Percentiles rank a stretch among this genome's conserved stretches.
These are phyloP conservation scores for sorghum (Sorghum bicolor) DNA, from an alignment of 176 grass and related monocot genomes.

Conservation along the genomic window Sorghum_bicolor_NCBIv3 NC_012873.2:52340501-52341000, in stretches of 20 bases:
- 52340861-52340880: neutral
- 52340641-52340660: slow-evolving; percentile 13
- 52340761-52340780: neutral
- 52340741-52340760: neutral
- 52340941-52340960: neutral
- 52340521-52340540: slow-evolving; percentile 13
- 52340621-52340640: neutral
- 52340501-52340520: slow-evolving; percentile 29
- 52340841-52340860: neutral
- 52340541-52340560: slow-evolving; percentile 25
- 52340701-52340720: neutral
- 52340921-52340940: neutral
- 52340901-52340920: neutral
- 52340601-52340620: slow-evolving; percentile 3
- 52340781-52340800: neutral
- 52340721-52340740: neutral
- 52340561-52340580: slow-evolving; percentile 1
- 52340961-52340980: neutral
- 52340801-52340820: neutral
- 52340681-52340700: neutral
- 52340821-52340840: neutral
- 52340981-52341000: neutral
- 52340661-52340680: neutral
- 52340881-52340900: neutral
- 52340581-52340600: slow-evolving; percentile 29